Percentiles rank a stretch among this genome's conserved stretches.
These are phyloP conservation scores for Solanum hybrid DNA, from an alignment of 305 asterid species.

Conservation along the genomic window DNA sequence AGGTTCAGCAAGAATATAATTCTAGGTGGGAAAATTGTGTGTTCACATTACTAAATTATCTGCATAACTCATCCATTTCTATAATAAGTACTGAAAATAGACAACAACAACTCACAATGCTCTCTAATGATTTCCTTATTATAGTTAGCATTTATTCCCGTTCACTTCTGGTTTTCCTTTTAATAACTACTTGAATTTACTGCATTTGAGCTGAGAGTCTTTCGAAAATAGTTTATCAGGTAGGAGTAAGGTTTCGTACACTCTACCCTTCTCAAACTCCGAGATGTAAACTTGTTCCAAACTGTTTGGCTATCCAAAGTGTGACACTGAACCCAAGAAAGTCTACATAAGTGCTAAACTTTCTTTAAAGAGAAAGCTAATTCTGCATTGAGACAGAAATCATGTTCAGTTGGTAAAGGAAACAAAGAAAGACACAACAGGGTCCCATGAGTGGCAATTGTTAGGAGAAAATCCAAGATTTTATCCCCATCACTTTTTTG, in stretches of 20 bases:
- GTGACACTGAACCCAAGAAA: background rate
- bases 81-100: background rate
- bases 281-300: background rate
- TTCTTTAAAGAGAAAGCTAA: background rate
- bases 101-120: background rate
- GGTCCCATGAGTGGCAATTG: conserved; percentile 7
- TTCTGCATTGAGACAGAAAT: background rate
- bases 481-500: conserved; percentile 1
- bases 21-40: background rate
- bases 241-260: background rate
- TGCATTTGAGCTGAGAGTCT: background rate
- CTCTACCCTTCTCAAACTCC: background rate
- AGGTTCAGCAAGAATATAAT: background rate
- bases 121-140: background rate
- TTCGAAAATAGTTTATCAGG: background rate
- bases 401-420: background rate
- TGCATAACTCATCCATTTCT: background rate
- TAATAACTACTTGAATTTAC: background rate
- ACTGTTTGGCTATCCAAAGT: background rate
- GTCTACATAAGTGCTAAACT: background rate
- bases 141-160: background rate
- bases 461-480: conserved; percentile 8
- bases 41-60: background rate
- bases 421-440: conserved; percentile 10
- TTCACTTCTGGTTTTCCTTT: background rate